Percentiles rank a stretch among this genome's conserved stretches.
Conservation (phyloP, 805 yeast genomes). For the Martiniozyma abietophila region DNA sequence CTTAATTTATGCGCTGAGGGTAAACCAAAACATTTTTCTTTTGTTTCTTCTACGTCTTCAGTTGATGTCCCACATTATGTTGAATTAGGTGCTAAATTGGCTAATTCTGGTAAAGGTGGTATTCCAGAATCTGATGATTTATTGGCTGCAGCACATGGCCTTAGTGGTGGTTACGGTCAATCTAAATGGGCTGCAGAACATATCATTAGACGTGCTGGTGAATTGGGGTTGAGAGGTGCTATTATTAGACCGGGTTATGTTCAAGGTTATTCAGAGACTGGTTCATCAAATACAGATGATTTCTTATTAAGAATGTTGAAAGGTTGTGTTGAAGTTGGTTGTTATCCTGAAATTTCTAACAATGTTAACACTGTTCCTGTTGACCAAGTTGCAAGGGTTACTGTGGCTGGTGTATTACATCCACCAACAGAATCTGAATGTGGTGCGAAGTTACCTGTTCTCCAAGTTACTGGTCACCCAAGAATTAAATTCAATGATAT, state of each 20-base stretch:
- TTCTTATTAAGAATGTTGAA: constrained; percentile 89
- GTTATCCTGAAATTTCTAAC: constrained; percentile 77
- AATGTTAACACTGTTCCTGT: constrained; percentile 95
- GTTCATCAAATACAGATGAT: constrained; percentile 94
- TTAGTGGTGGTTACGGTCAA: constrained; percentile 94
- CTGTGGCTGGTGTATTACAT: constrained; percentile 71
- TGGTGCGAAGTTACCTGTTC: constrained; percentile 48
- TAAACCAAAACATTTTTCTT: constrained; percentile 76
- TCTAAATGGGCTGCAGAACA: constrained; percentile 97
- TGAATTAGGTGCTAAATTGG: constrained; percentile 61
- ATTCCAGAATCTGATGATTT: constrained; percentile 77
- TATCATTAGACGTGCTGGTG: constrained; percentile 80
- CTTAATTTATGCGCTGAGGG: constrained; percentile 70
- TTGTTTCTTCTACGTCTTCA: constrained; percentile 93
- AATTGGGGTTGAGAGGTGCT: constrained; percentile 77
- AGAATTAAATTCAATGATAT: constrained; percentile 73
- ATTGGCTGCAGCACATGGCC: constrained; percentile 69
- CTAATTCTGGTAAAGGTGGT: constrained; percentile 70
- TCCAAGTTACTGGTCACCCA: constrained; percentile 97
- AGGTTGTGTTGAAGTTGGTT: constrained; percentile 85
- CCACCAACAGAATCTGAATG: constrained; percentile 42
- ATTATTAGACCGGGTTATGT: constrained; percentile 95
- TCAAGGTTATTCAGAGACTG: constrained; percentile 75
- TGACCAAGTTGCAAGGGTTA: constrained; percentile 92
- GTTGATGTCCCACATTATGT: constrained; percentile 79